Evolutionary conservation across 345 rosid species (phyloP).

Genomic region (Eucalyptus paniculata): DNA sequence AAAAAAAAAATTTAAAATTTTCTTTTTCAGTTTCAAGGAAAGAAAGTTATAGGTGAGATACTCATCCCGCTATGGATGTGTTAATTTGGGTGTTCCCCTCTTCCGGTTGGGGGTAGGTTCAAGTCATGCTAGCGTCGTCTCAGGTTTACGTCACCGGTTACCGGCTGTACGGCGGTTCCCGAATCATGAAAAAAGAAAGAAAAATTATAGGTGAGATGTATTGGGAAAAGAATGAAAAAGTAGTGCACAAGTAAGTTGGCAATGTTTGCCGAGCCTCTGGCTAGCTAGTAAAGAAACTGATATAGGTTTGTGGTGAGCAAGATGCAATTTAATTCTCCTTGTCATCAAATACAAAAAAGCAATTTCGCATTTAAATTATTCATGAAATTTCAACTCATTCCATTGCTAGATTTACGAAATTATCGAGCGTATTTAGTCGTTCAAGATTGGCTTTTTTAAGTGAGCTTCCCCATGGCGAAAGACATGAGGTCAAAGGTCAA

Average conservation of each 20-base stretch:
- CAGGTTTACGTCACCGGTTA: too few relatives aligned
- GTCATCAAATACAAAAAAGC: not conserved
- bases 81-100: too few relatives aligned
- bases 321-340: not conserved
- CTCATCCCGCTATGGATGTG: rapidly evolving
- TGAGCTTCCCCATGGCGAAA: not conserved
- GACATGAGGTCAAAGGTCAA: not conserved
- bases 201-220: not conserved
- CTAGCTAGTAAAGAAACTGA: not conserved
- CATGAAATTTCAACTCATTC: not conserved
- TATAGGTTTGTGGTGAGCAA: not conserved
- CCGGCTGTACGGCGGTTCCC: too few relatives aligned
- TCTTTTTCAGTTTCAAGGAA: not conserved
- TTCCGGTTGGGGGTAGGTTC: too few relatives aligned
- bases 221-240: not conserved
- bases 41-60: not conserved
- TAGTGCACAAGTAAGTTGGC: not conserved
- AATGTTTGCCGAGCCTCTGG: not conserved
- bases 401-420: rapidly evolving
- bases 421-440: not conserved
- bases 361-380: not conserved
- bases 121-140: too few relatives aligned
- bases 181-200: too few relatives aligned
- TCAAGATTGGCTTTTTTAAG: not conserved
- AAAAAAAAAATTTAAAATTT: too few relatives aligned